These are phyloP conservation scores for Lachnellula arida DNA, from an alignment of 2,329 filamentous ascomycete genomes.

Conservation along the genomic window DNA sequence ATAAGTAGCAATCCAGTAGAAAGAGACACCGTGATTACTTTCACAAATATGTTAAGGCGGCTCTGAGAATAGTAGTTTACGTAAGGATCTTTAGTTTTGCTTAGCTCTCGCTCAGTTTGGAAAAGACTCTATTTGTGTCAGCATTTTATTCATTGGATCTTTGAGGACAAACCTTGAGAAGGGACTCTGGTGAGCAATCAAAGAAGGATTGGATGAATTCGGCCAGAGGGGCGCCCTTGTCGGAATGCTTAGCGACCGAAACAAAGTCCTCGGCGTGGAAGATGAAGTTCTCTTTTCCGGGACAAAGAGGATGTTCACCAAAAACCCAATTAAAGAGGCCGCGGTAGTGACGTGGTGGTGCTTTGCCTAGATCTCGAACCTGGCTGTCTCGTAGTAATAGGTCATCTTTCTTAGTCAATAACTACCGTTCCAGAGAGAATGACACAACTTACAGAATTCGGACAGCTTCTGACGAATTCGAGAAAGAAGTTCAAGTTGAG, in stretches of 20 bases:
- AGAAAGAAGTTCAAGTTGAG: conserved; percentile 1
- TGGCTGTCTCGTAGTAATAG: neutral
- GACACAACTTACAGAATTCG: conserved; percentile 3
- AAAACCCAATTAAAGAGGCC: conserved; percentile 1
- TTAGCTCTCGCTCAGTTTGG: conserved; percentile 3
- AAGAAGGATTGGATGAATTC: neutral
- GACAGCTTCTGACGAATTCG: conserved; percentile 1
- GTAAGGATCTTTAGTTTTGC: conserved; percentile 6
- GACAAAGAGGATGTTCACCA: neutral
- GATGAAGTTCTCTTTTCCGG: conserved; percentile 2
- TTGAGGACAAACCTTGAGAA: neutral
- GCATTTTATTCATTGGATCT: neutral
- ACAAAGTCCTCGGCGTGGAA: conserved; percentile 7
- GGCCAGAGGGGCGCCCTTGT: neutral
- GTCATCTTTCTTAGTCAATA: neutral
- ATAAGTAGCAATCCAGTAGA: conserved; percentile 12
- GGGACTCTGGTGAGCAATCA: neutral
- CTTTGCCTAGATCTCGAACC: neutral
- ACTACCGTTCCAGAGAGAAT: neutral
- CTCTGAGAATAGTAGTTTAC: conserved; percentile 3
- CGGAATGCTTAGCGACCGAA: neutral
- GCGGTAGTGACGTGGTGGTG: conserved; percentile 1
- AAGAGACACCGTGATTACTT: conserved; percentile 2
- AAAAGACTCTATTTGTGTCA: conserved; percentile 7
- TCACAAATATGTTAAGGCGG: neutral